phyloP scores from a whole-genome alignment of 148 eudicot genomes.

The Persicaria tinctoria region DNA sequence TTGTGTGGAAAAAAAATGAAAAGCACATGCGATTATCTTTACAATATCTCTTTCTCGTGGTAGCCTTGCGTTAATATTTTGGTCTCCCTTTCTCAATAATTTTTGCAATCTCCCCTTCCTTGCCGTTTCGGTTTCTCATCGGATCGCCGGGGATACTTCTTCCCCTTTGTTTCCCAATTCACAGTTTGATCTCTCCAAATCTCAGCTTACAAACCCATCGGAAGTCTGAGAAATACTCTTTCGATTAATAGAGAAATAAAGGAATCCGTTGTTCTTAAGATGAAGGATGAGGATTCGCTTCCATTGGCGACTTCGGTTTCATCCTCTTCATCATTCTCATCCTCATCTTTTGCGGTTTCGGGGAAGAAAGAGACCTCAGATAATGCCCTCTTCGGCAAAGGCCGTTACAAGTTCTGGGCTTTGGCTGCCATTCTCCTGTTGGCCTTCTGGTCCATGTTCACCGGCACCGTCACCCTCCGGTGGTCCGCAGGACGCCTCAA shows the following conservation, averaged over 20 bases:
- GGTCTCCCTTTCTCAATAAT: neutral
- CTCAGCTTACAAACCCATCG: neutral
- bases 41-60: no score
- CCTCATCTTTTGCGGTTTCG: neutral
- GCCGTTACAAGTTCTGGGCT: conserved; percentile 84
- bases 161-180: neutral
- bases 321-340: neutral
- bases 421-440: conserved; percentile 63
- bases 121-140: neutral
- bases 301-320: conserved; percentile 3
- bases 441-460: conserved; percentile 92
- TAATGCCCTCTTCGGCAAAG: conserved; percentile 32
- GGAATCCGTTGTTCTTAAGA: neutral
- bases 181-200: neutral
- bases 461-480: conserved; percentile 88
- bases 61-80: neutral
- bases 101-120: neutral
- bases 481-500: conserved; percentile 68
- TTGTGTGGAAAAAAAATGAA: no score
- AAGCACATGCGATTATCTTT: no score
- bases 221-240: neutral
- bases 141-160: neutral
- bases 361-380: conserved; percentile 34
- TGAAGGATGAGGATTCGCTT: conserved; percentile 7
- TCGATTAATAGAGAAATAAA: no score